Evolutionary conservation across 257 asterid species (phyloP), one percentile per base, ranked within the genome.

Genomic region (Catharanthus roseus): DNA sequence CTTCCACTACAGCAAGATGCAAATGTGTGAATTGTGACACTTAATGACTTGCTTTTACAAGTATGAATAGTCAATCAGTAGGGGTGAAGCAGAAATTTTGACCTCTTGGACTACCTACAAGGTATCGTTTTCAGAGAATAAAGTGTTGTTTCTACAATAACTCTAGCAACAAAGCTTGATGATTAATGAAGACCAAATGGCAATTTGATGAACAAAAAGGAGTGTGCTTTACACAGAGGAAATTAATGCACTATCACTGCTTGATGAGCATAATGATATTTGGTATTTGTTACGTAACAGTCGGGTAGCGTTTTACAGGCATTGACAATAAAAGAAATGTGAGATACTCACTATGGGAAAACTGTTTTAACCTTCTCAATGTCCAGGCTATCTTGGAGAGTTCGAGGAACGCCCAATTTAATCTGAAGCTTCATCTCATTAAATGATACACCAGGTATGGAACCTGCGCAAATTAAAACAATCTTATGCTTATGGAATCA

Each of bases 341-440:
- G 28, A n/a, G 21, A 39, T 65, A 89, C 98, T 88, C 83, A 90
- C 98, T 93, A 93, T n/a, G 97, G 99, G 77, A 93, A 93, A 76
- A 93, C 92, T 2, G 97, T 82, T 56, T 93, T 93, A 85, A 93
- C 89, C 86, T 88, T 89, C 76, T 86, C 89, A 60, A 91, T 79
- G 75, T 93, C 96, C 88, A 93, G 73, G 28, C 76, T 69, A 75
- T 73, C 86, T 61, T 93, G 96, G 38, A 91, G 91, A 66, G 90
- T 83, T 53, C 61, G 79, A 77, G 99, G 99, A 75, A 91, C 96
- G 26, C 97, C 96, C 79, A 93, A 63, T 77, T 93, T 93, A 60
- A 93, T 91, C 86, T 93, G 97, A 34, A 93, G 85, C 76, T 93
- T 93, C 99, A 91, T 93, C 90, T 89, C 90, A 10, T 85, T 90